Evolutionary conservation across 768 basidiomycete species (phyloP).

Genomic region (Podaxis sp.): DNA sequence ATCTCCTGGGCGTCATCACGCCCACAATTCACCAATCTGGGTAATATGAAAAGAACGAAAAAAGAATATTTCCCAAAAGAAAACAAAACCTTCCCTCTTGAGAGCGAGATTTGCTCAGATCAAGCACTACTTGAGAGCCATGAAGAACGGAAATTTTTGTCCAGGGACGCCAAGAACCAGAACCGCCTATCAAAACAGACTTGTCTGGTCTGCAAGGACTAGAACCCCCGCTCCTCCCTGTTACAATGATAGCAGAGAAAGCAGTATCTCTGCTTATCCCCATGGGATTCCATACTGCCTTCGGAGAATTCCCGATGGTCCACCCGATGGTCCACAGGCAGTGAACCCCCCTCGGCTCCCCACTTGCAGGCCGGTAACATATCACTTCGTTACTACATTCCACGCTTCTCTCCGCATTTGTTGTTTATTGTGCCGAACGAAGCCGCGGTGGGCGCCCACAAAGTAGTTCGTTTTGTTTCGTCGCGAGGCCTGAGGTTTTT

Average conservation of each 20-base stretch:
- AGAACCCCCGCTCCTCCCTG: not conserved
- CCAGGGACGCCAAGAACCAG: not conserved
- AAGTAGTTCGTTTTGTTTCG: not conserved
- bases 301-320: not conserved
- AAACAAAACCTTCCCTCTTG: not conserved
- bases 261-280: not conserved
- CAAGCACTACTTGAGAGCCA: not conserved
- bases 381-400: not conserved
- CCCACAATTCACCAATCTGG: not conserved
- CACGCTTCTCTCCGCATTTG: not conserved
- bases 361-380: not conserved
- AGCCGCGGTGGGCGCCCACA: not conserved
- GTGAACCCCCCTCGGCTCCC: not conserved
- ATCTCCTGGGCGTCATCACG: not conserved
- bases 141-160: conserved; percentile 1
- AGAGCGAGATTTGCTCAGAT: not conserved
- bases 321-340: not conserved
- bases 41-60: conserved; percentile 1
- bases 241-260: not conserved
- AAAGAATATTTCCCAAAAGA: not conserved
- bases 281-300: not conserved
- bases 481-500: not conserved
- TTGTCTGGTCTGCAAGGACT: not conserved
- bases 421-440: not conserved
- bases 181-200: not conserved